Base-by-base conservation (phyloP, 352 stramenopile genomes). In the Peronospora belbahrii region DNA sequence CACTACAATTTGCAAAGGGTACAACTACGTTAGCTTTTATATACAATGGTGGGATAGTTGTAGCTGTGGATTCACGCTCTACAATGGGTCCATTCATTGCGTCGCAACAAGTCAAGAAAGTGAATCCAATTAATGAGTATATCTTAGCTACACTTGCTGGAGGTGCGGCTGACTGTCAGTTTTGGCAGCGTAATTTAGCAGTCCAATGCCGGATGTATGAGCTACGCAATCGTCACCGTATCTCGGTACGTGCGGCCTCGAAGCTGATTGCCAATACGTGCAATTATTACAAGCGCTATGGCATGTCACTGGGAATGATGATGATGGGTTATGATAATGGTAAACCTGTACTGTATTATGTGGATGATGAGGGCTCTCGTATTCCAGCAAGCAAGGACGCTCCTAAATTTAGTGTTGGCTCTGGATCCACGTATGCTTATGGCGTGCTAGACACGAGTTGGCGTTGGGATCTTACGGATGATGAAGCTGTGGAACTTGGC, bases 71-170 rank as follows among this genome's bases (percentile, higher is more conserved):
- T 76, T 99, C 96, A 46, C 88, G 97, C 52, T 97, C 95, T 25
- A 99, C 97, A 22, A 97, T 98, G 88, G 97, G 97, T 6, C 77
- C 93, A 24, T 99, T 99, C 87, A 97, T 99, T 36, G 92, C 96
- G 6, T 99, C 95, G 20, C 87, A 96, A 18, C 96, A 97, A 28
- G 96, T 99, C 20, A 98, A 99, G 65, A 99, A 99, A 75, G 83
- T 99, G 13, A 99, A 99, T 74, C 89, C 98, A 71, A 99, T 99
- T 74, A 99, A 99, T 75, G 96, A 97, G 18, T 99, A 98, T 65
- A 94, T 99, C 31, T 74, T 99, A 0, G 97, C 96, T 31, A 99
- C 97, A 34, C 97, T 99, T 71, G 97, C 97, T 13, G 97, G 97
- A 17, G 96, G 95, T 44, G 97, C 97, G 22, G 96, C 95, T 13